Evolutionary conservation across 768 basidiomycete genomes (phyloP).

Genomic region (Boletellus ananas): DNA sequence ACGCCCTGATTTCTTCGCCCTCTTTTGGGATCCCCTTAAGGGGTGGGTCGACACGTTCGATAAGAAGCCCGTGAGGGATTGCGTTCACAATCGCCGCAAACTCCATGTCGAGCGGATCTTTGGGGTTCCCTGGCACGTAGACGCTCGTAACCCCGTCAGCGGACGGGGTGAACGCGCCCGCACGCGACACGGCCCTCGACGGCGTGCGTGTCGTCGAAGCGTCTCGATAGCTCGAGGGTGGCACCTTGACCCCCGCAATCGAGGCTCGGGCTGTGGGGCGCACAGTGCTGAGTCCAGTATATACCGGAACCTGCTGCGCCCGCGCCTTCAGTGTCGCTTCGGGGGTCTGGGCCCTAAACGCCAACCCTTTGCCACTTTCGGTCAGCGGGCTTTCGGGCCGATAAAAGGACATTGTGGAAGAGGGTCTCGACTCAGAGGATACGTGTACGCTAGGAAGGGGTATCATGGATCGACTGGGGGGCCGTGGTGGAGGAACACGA

Average conservation of each 20-base stretch:
- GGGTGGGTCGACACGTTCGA: constrained; percentile 80
- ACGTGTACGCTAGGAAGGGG: constrained; percentile 73
- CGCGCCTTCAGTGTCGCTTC: constrained; percentile 59
- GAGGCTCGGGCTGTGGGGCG: constrained; percentile 41
- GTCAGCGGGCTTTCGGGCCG: constrained; percentile 51
- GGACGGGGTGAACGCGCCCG: constrained; percentile 60
- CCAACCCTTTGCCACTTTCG: constrained; percentile 31
- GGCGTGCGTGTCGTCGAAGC: constrained; percentile 50
- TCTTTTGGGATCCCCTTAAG: constrained; percentile 60
- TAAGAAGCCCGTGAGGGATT: constrained; percentile 69
- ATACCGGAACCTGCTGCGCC: constrained; percentile 56
- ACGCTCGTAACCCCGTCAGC: constrained; percentile 52
- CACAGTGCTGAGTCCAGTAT: constrained; percentile 35
- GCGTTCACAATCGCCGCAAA: constrained; percentile 73
- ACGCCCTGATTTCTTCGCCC: constrained; percentile 77
- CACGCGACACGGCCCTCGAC: constrained; percentile 63
- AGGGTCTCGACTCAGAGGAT: constrained; percentile 65
- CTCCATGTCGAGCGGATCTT: constrained; percentile 81
- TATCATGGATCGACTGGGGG: constrained; percentile 81
- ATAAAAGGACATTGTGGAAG: constrained; percentile 67
- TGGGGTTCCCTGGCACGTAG: constrained; percentile 61
- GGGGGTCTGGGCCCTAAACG: constrained; percentile 62
- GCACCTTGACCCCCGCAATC: constrained; percentile 40
- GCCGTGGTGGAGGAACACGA: constrained; percentile 56
- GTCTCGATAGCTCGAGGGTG: constrained; percentile 78